A percentile compares a stretch with the other conserved stretches of the same genome.
Evolutionary conservation across 2,329 filamentous ascomycete genomes (phyloP).

Genomic region (Pseudogymnoascus sp.): DNA sequence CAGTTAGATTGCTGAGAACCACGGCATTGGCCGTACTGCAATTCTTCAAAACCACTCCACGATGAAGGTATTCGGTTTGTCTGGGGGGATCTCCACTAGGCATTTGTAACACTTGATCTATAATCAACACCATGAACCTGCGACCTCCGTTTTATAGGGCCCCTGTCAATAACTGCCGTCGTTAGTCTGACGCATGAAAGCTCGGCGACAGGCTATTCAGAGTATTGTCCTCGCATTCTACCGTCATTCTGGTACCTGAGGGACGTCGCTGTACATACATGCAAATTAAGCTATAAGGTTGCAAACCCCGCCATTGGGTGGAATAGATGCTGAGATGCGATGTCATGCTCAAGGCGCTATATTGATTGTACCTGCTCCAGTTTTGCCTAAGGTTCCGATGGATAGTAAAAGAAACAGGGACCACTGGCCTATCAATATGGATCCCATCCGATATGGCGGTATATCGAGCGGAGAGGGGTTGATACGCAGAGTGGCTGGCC

Average conservation of each 20-base stretch:
- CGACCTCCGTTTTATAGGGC: not conserved
- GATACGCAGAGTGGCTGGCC: not conserved
- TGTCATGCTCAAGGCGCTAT: not conserved
- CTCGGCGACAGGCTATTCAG: not conserved
- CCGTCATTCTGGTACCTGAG: not conserved
- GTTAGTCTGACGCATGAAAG: not conserved
- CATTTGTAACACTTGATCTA: not conserved
- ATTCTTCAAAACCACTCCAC: not conserved
- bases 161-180: slow-evolving; percentile 5
- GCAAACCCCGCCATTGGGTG: not conserved
- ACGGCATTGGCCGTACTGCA: not conserved
- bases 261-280: not conserved
- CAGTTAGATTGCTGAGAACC: not conserved
- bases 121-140: not conserved
- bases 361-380: not conserved
- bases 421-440: not conserved
- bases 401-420: not conserved
- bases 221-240: not conserved
- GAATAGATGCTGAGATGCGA: not conserved
- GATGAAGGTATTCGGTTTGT: not conserved
- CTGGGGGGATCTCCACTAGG: not conserved
- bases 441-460: not conserved
- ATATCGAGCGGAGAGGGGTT: not conserved
- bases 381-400: not conserved
- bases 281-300: slow-evolving; percentile 2